phyloP scores from a whole-genome alignment of 2,329 filamentous ascomycete genomes.

The Paraphaeosphaeria minitans region DNA sequence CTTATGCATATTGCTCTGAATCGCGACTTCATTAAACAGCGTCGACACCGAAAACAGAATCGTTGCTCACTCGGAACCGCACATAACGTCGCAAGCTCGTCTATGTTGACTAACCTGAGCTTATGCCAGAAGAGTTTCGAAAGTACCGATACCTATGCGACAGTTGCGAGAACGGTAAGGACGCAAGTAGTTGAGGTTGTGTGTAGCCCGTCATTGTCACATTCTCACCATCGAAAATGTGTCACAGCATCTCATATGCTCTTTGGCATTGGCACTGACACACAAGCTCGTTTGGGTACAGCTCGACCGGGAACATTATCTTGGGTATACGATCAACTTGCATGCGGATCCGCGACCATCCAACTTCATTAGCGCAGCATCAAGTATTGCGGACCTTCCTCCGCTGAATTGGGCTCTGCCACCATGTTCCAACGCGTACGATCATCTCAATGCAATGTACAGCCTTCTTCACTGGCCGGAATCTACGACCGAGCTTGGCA shows the following conservation, averaged over 20 bases:
- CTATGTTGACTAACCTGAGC: neutral
- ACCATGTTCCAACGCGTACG: neutral
- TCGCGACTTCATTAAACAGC: neutral
- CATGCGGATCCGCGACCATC: too few species aligned
- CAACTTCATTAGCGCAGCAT: too few species aligned
- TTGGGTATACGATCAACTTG: too few species aligned
- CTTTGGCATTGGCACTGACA: neutral
- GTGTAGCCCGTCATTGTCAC: neutral
- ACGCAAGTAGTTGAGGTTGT: neutral
- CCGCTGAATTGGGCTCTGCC: too few species aligned
- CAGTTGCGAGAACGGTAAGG: too few species aligned
- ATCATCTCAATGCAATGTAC: neutral
- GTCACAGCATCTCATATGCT: neutral
- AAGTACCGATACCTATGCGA: neutral
- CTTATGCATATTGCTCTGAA: neutral
- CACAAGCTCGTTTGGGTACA: neutral
- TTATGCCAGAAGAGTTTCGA: neutral
- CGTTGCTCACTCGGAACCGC: neutral
- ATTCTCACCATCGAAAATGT: neutral
- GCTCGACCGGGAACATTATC: too few species aligned
- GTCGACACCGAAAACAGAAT: neutral
- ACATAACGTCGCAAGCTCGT: neutral
- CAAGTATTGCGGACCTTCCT: too few species aligned
- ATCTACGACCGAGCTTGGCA: too few species aligned
- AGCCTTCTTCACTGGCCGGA: neutral